A percentile compares a stretch with the other conserved stretches of the same genome.
phyloP scores from a whole-genome alignment of 2,329 filamentous ascomycete genomes.

The Nemania sp. region DNA sequence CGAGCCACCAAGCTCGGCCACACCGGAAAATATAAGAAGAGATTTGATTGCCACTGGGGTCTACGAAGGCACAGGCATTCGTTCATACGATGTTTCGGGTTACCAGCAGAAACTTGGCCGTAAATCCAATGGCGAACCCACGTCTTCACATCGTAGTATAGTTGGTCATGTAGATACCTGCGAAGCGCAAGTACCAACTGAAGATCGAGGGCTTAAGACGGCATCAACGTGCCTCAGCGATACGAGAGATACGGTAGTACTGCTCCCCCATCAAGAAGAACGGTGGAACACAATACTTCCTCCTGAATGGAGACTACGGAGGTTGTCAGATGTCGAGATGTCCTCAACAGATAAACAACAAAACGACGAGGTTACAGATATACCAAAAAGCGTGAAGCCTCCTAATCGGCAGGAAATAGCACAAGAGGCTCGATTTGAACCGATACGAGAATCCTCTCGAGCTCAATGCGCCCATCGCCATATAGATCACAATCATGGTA shows the following conservation, averaged over 20 bases:
- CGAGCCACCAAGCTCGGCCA: conserved; percentile 24
- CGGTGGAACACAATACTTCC: conserved; percentile 30
- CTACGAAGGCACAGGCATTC: conserved; percentile 32
- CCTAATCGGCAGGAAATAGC: conserved; percentile 2
- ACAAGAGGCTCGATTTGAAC: not conserved
- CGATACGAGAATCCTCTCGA: not conserved
- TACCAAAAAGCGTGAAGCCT: not conserved
- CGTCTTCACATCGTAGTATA: not conserved
- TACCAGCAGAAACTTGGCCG: not conserved
- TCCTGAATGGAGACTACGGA: conserved; percentile 21
- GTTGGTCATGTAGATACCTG: not conserved
- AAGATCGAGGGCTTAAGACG: not conserved
- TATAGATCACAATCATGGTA: not conserved
- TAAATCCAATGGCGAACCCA: not conserved
- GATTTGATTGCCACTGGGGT: conserved; percentile 34
- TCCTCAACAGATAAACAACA: not conserved
- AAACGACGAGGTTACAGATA: not conserved
- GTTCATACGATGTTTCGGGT: conserved; percentile 22
- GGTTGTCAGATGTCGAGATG: not conserved
- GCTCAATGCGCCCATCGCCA: not conserved
- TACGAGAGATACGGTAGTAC: not conserved
- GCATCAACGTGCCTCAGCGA: not conserved
- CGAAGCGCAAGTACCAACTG: not conserved
- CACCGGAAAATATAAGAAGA: conserved; percentile 30
- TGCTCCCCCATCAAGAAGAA: conserved; percentile 11